A percentile compares a stretch with the other conserved stretches of the same genome.
Conservation (phyloP, 2,329 filamentous ascomycete genomes). For the Botrytis paeoniae region DNA sequence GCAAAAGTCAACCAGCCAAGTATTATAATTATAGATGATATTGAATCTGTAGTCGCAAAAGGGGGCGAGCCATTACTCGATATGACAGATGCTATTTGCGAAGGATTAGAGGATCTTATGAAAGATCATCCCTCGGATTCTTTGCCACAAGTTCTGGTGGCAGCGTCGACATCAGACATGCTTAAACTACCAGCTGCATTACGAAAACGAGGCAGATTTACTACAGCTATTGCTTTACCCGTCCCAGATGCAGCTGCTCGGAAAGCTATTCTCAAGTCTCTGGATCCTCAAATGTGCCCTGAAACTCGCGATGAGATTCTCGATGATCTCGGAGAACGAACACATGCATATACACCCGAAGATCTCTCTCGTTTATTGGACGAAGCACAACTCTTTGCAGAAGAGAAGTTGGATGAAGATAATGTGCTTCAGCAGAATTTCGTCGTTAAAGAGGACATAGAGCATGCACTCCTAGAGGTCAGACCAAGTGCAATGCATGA, state of each 20-base stretch:
- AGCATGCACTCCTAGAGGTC: conserved; percentile 64
- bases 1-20: conserved; percentile 69
- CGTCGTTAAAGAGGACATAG: conserved; percentile 52
- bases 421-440: conserved; percentile 18
- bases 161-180: conserved; percentile 71
- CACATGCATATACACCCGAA: conserved; percentile 81
- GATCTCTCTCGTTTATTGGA: conserved; percentile 68
- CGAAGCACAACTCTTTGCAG: conserved; percentile 45
- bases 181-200: conserved; percentile 70
- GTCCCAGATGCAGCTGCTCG: conserved; percentile 71
- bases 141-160: conserved; percentile 61
- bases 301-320: conserved; percentile 53
- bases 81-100: conserved; percentile 50
- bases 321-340: conserved; percentile 64
- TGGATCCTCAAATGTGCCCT: conserved; percentile 43
- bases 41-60: conserved; percentile 67
- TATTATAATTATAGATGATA: conserved; percentile 73
- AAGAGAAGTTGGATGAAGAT: conserved; percentile 28
- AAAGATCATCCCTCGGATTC: conserved; percentile 31
- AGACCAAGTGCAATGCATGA: conserved; percentile 84
- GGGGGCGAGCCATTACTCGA: conserved; percentile 50
- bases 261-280: conserved; percentile 67
- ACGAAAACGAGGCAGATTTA: conserved; percentile 62
- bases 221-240: conserved; percentile 67
- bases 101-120: conserved; percentile 55